A percentile compares a stretch with the other conserved stretches of the same genome.
phyloP scores from a whole-genome alignment of 257 asterid genomes.

The Solanum sejunctum region DNA sequence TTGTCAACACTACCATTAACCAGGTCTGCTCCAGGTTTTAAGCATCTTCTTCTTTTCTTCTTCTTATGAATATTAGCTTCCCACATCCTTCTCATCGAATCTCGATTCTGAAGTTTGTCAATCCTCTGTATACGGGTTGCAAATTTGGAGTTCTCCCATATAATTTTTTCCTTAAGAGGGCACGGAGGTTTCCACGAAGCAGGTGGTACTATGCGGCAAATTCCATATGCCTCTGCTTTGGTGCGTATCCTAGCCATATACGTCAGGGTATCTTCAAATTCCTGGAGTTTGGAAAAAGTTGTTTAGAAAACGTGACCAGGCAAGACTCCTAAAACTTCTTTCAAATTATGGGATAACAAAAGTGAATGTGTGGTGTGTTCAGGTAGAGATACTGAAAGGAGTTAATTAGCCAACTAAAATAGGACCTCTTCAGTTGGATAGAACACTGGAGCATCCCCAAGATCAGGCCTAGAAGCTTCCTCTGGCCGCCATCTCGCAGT shows the following conservation, averaged over 20 bases:
- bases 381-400: background rate
- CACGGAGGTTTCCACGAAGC: constrained; percentile 95
- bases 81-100: constrained; percentile 45
- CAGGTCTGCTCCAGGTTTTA: constrained; percentile 35
- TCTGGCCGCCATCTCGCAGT: constrained; percentile 80
- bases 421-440: constrained; percentile 91
- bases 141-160: constrained; percentile 69
- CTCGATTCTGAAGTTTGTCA: constrained; percentile 89
- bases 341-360: background rate
- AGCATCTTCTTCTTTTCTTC: constrained; percentile 64
- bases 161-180: constrained; percentile 50
- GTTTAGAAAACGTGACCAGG: constrained; percentile 5
- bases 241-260: constrained; percentile 77
- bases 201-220: constrained; percentile 97
- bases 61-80: constrained; percentile 48
- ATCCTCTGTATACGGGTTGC: constrained; percentile 79
- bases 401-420: background rate
- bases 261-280: constrained; percentile 73
- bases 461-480: constrained; percentile 63
- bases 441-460: constrained; percentile 85
- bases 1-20: constrained; percentile 39
- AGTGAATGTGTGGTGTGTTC: background rate
- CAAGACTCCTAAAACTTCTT: background rate
- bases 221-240: constrained; percentile 77
- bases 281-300: constrained; percentile 31